A percentile compares a stretch with the other conserved stretches of the same genome.
phyloP scores from a whole-genome alignment of 2,329 filamentous ascomycete species.

The Penicillium sp. region DNA sequence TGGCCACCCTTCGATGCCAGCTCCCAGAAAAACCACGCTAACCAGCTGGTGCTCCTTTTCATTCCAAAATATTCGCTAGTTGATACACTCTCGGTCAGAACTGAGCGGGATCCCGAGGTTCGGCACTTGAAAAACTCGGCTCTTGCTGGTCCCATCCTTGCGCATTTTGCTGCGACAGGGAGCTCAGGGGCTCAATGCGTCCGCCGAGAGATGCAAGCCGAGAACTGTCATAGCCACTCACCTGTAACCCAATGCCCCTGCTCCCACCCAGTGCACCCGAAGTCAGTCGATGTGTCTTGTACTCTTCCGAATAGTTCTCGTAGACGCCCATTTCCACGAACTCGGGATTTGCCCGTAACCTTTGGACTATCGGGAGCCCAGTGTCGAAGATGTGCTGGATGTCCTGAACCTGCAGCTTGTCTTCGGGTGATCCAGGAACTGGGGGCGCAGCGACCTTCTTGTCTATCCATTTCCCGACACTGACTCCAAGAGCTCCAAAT shows the following conservation, averaged over 20 bases:
- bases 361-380: slow-evolving; percentile 44
- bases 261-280: slow-evolving; percentile 49
- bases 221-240: slow-evolving; percentile 31
- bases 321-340: slow-evolving; percentile 50
- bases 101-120: slow-evolving; percentile 24
- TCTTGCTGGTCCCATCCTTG: slow-evolving; percentile 17
- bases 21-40: slow-evolving; percentile 71
- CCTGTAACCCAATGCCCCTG: slow-evolving; percentile 50
- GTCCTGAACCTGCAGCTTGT: slow-evolving; percentile 36
- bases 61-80: slow-evolving; percentile 70
- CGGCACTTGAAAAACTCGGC: slow-evolving; percentile 24
- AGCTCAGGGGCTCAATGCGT: slow-evolving; percentile 9
- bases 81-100: slow-evolving; percentile 29
- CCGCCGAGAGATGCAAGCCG: slow-evolving; percentile 14
- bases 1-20: slow-evolving; percentile 72
- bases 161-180: background rate
- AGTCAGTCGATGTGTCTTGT: slow-evolving; percentile 45
- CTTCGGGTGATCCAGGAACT: slow-evolving; percentile 44
- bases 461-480: slow-evolving; percentile 34
- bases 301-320: slow-evolving; percentile 42
- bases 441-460: slow-evolving; percentile 33
- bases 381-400: slow-evolving; percentile 43
- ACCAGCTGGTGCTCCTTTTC: slow-evolving; percentile 62
- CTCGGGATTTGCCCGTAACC: slow-evolving; percentile 46
- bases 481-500: slow-evolving; percentile 44